Conservation (phyloP, 2,329 filamentous ascomycete genomes). For the Pyrenophora seminiperda region DNA sequence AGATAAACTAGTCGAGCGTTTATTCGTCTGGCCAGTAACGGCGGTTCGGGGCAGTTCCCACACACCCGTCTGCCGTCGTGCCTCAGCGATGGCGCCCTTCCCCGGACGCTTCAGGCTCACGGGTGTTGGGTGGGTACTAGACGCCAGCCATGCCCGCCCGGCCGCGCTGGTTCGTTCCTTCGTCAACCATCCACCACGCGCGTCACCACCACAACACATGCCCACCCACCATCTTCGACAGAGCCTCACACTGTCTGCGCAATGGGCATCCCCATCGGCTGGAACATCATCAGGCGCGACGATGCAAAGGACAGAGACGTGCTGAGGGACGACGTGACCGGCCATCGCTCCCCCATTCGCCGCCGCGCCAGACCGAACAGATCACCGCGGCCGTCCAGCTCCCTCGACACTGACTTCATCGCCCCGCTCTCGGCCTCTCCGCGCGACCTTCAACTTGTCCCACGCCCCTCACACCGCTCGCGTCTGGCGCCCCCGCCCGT, state of each 20-base stretch:
- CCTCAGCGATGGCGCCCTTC: conserved; percentile 3
- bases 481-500: conserved; percentile 41
- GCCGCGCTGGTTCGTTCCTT: conserved; percentile 24
- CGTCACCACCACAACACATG: conserved; percentile 30
- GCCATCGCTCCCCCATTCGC: conserved; percentile 63
- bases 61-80: conserved; percentile 12
- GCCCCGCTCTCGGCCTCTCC: conserved; percentile 19
- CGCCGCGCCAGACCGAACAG: conserved; percentile 49
- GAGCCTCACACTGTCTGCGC: conserved; percentile 24
- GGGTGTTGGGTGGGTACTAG: conserved; percentile 14
- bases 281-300: conserved; percentile 58
- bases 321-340: conserved; percentile 59
- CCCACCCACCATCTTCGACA: conserved; percentile 11
- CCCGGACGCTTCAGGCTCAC: conserved; percentile 29
- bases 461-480: conserved; percentile 28
- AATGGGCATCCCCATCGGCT: conserved; percentile 59
- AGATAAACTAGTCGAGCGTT: no score
- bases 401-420: conserved; percentile 27
- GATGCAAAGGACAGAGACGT: conserved; percentile 51
- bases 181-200: conserved; percentile 27
- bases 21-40: no score
- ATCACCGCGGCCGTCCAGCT: conserved; percentile 26
- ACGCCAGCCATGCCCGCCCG: conserved; percentile 9
- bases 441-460: conserved; percentile 16
- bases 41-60: neutral